Base-by-base conservation (phyloP, 805 yeast genomes). In the Nakazawaea populi region DNA sequence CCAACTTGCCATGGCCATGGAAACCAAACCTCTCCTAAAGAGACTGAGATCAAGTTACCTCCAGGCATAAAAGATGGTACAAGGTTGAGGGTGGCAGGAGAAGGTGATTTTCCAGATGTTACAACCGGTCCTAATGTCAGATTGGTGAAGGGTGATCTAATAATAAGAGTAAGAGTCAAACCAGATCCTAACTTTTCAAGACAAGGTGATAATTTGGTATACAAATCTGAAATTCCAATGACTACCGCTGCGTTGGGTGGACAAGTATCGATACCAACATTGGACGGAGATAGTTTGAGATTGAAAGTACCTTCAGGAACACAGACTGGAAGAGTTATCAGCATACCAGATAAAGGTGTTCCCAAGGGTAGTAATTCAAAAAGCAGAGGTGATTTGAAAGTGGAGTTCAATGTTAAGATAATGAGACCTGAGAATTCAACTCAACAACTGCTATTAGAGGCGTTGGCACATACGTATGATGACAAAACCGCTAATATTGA, bases 171-270 rank as follows among this genome's bases (percentile, higher is more conserved):
- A 39, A 80, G 82, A 56, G 94, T 94, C 31, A 74, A 77, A 57
- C 83, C 83, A 32, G 97, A 94, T 65, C 76, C 83, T 37, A 68
- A 72, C 32, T 94, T 91, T 68, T 70, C 73, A 31, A 77, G 96
- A 46, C 73, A 73, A 35, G 84, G 86, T 36, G 77, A 80, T 56
- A 85, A 88, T 60, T 75, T 94, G 52, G 65, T 86, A 52, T 78
- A 81, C 60, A 73, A 75, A 30, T 80, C 83, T 44, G 80, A 82
- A 42, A 82, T 94, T 48, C 87, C 94, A 45, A 87, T 89, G 82
- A 94, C 99, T 1, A 94, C 99, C 0, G 99, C 99, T 1, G 90
- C 97, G 0, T 73, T 94, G 43, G 99, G 99, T 54, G 99, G 99
- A 38, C 82, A 80, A 43, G 77, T 94, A 27, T 81, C 85, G 46